These are phyloP conservation scores for Piedraia hortae DNA, from an alignment of 2,329 filamentous ascomycete species.

Conservation along the genomic window DNA sequence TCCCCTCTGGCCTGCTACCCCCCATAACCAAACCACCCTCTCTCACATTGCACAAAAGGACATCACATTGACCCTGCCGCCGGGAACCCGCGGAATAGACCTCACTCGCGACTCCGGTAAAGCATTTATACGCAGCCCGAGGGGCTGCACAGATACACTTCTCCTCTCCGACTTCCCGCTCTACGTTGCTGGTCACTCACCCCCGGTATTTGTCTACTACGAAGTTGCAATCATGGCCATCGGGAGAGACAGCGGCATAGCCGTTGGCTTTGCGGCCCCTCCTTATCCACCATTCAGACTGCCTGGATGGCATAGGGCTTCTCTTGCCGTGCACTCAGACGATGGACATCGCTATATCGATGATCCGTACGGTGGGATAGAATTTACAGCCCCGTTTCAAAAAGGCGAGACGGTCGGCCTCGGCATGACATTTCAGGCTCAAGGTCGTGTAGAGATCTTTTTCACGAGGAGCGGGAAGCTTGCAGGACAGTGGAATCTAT, in stretches of 20 bases:
- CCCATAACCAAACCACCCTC: constrained; percentile 14
- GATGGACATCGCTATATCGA: constrained; percentile 54
- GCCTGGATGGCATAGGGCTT: constrained; percentile 56
- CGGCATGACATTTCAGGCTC: constrained; percentile 35
- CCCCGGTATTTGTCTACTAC: neutral
- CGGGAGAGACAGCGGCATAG: constrained; percentile 26
- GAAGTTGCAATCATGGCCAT: constrained; percentile 22
- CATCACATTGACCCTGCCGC: constrained; percentile 20
- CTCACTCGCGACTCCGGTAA: constrained; percentile 22
- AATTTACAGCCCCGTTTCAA: constrained; percentile 37
- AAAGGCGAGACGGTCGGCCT: constrained; percentile 40
- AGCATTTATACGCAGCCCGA: constrained; percentile 17
- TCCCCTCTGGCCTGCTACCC: constrained; percentile 27
- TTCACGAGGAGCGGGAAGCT: constrained; percentile 38
- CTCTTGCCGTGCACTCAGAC: constrained; percentile 50
- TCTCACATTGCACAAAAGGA: constrained; percentile 21
- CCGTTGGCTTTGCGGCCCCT: constrained; percentile 41
- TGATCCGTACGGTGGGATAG: constrained; percentile 42
- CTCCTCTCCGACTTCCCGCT: constrained; percentile 41
- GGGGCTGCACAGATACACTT: constrained; percentile 29
- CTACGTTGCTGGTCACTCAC: constrained; percentile 24
- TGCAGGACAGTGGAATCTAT: constrained; percentile 38
- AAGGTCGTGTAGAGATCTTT: constrained; percentile 36
- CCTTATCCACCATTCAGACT: constrained; percentile 55
- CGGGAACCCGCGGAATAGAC: constrained; percentile 15